phyloP scores from a whole-genome alignment of 345 rosid genomes.

The Syzygium oleosum region DNA sequence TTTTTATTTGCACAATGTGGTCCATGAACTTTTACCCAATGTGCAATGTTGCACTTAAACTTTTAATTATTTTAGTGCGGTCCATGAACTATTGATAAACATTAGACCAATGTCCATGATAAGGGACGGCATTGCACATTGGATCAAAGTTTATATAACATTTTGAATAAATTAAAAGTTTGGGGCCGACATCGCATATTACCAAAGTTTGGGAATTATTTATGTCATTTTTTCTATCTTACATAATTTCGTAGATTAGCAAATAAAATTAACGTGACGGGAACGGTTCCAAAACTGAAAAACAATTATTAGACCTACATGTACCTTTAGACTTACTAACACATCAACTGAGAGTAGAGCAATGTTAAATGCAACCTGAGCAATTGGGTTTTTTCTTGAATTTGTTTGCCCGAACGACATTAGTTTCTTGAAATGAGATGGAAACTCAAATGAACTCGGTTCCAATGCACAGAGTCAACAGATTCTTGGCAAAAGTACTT shows the following conservation, averaged over 20 bases:
- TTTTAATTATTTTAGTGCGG: too few relatives aligned
- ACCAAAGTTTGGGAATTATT: too few relatives aligned
- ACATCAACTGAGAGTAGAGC: neutral
- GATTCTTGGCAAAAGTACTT: neutral
- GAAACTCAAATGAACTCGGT: neutral
- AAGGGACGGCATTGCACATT: too few relatives aligned
- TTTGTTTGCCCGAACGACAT: neutral
- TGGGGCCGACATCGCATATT: neutral
- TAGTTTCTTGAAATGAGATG: neutral
- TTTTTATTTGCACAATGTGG: too few relatives aligned
- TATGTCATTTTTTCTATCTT: neutral
- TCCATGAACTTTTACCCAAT: too few relatives aligned
- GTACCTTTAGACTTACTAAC: neutral
- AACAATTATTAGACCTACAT: neutral
- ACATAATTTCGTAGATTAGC: neutral
- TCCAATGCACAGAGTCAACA: neutral
- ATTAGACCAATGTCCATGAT: too few relatives aligned
- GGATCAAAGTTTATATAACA: too few relatives aligned
- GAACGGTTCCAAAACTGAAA: neutral
- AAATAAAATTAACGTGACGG: neutral
- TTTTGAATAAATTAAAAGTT: neutral
- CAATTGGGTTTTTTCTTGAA: neutral
- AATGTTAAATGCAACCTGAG: neutral
- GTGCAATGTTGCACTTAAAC: too few relatives aligned
- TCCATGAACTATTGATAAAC: neutral